Conservation (phyloP, 140 eudicot genomes). For the Stevia rebaudiana region DNA sequence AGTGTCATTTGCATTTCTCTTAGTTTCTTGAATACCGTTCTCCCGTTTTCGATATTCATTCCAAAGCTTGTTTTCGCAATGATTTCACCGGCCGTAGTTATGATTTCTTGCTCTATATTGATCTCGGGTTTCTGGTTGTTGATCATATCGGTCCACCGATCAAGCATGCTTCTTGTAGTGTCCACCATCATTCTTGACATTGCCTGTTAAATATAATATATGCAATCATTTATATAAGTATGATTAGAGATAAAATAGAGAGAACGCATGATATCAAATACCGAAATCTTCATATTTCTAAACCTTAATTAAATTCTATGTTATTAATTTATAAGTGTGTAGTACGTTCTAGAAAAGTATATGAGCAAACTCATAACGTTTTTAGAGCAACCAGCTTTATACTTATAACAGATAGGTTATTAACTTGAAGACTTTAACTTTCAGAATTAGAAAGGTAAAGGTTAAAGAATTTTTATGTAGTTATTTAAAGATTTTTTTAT, state of each 20-base stretch:
- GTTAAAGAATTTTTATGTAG: too few species aligned
- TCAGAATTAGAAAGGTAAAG: too few species aligned
- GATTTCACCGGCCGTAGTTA: conserved; percentile 65
- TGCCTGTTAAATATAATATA: conserved; percentile 45
- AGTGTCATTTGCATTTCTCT: conserved; percentile 61
- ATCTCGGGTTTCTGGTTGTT: conserved; percentile 54
- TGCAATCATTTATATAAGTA: neutral
- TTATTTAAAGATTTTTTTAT: too few species aligned
- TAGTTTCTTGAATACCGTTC: conserved; percentile 51
- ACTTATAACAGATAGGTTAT: too few species aligned
- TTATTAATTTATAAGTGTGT: too few species aligned
- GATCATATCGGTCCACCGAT: conserved; percentile 51
- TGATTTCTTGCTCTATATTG: conserved; percentile 65
- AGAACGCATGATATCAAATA: neutral
- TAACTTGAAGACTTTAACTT: too few species aligned
- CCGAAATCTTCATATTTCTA: too few species aligned
- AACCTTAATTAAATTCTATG: too few species aligned
- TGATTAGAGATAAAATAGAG: neutral
- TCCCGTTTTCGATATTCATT: conserved; percentile 41
- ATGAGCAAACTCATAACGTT: too few species aligned
- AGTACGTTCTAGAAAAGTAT: too few species aligned
- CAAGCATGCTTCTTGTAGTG: conserved; percentile 53
- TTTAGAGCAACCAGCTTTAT: too few species aligned
- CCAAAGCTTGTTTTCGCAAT: conserved; percentile 87
- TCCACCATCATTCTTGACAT: conserved; percentile 85